phyloP scores from a whole-genome alignment of 2,329 filamentous ascomycete species.

The Colletotrichum tropicale region DNA sequence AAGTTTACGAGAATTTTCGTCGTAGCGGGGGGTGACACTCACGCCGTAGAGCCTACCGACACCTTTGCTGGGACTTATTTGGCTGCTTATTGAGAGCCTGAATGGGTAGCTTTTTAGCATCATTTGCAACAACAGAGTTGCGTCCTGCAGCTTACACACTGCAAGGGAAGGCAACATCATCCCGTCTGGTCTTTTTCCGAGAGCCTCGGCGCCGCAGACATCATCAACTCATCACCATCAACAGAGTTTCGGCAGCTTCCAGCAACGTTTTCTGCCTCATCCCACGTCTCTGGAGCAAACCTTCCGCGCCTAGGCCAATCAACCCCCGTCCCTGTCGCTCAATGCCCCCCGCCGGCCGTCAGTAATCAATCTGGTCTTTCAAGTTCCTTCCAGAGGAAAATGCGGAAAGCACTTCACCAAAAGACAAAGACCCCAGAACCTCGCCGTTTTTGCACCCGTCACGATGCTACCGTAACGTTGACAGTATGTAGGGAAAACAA shows the following conservation, averaged over 20 bases:
- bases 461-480: background rate
- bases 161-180: background rate
- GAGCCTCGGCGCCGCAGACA: background rate
- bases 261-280: background rate
- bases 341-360: background rate
- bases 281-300: slow-evolving; percentile 2
- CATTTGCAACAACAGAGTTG: background rate
- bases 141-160: background rate
- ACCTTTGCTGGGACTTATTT: background rate
- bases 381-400: background rate
- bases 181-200: background rate
- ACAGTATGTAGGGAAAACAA: background rate
- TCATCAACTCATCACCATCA: background rate
- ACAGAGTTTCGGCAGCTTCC: slow-evolving; percentile 16
- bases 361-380: background rate
- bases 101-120: background rate
- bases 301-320: background rate
- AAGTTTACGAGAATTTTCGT: background rate
- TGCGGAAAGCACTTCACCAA: background rate
- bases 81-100: background rate
- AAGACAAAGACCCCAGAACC: background rate
- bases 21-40: background rate
- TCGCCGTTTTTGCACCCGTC: background rate
- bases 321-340: slow-evolving; percentile 2
- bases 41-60: background rate